phyloP scores from a whole-genome alignment of 148 eudicot genomes.

The Pouteria glomerata region DNA sequence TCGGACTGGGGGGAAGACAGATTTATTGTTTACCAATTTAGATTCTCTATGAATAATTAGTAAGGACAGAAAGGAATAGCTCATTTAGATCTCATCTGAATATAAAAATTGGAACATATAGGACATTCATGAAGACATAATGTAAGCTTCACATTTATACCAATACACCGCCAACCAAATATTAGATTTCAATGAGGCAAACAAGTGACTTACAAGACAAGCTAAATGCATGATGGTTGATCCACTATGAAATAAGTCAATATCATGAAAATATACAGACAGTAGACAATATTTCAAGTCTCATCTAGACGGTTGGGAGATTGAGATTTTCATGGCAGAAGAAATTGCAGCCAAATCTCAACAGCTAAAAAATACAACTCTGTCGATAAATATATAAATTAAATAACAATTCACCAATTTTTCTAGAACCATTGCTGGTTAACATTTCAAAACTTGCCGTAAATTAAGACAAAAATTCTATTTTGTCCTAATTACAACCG shows the following conservation, averaged over 20 bases:
- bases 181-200: neutral
- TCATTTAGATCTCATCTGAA: neutral
- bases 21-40: neutral
- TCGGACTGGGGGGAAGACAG: too few species aligned
- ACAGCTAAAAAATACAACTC: neutral
- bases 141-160: neutral
- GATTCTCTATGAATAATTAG: neutral
- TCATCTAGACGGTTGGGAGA: too few species aligned
- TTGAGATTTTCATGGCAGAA: neutral
- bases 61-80: neutral
- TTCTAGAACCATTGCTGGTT: neutral
- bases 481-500: neutral
- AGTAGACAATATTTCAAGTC: neutral
- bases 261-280: neutral
- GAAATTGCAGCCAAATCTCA: neutral
- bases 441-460: constrained; percentile 1
- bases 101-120: neutral
- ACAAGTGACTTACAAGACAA: neutral
- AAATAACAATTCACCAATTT: too few species aligned
- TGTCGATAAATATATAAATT: too few species aligned
- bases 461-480: neutral
- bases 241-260: neutral
- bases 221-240: neutral
- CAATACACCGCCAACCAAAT: neutral
- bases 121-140: neutral